phyloP scores from a whole-genome alignment of 345 rosid species.

The Citrus unshiu region DNA sequence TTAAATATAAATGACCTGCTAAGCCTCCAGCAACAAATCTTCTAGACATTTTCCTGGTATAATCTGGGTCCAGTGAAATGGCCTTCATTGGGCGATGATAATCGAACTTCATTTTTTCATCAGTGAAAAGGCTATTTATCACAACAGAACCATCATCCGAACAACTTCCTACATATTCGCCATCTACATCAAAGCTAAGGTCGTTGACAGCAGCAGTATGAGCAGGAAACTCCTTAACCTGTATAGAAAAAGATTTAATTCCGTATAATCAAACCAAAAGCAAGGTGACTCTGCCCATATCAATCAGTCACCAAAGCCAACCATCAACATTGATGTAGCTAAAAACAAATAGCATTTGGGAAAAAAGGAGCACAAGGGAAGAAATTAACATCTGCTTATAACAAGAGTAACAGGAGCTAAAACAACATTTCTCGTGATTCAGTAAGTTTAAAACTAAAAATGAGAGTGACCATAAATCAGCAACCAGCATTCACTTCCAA shows the following conservation, averaged over 20 bases:
- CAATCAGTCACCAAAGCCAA: not conserved
- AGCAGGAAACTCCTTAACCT: slow-evolving; percentile 80
- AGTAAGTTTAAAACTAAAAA: not conserved
- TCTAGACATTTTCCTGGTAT: slow-evolving; percentile 60
- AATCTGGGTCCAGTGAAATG: slow-evolving; percentile 86
- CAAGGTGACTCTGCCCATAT: not conserved
- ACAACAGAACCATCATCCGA: slow-evolving; percentile 97
- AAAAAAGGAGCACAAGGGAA: not conserved
- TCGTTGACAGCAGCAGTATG: slow-evolving; percentile 93
- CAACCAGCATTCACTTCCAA: not conserved
- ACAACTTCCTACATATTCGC: slow-evolving; percentile 95
- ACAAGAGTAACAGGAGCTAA: not conserved
- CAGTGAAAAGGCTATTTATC: slow-evolving; percentile 90
- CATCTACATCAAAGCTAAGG: slow-evolving; percentile 87
- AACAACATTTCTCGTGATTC: not conserved
- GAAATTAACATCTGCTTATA: no score
- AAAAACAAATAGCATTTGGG: not conserved
- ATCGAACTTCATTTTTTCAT: slow-evolving; percentile 83
- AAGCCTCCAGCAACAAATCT: slow-evolving; percentile 97
- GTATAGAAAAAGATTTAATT: slow-evolving; percentile 9
- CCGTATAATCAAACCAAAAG: slow-evolving; percentile 3
- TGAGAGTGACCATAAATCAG: not conserved
- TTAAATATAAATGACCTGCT: slow-evolving; percentile 87
- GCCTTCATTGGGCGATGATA: slow-evolving; percentile 99
- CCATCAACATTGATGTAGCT: slow-evolving; percentile 2